Evolutionary conservation across 2,329 filamentous ascomycete species (phyloP), one percentile per base, ranked within the genome.

Genomic region (Gliomastix tumulicola): DNA sequence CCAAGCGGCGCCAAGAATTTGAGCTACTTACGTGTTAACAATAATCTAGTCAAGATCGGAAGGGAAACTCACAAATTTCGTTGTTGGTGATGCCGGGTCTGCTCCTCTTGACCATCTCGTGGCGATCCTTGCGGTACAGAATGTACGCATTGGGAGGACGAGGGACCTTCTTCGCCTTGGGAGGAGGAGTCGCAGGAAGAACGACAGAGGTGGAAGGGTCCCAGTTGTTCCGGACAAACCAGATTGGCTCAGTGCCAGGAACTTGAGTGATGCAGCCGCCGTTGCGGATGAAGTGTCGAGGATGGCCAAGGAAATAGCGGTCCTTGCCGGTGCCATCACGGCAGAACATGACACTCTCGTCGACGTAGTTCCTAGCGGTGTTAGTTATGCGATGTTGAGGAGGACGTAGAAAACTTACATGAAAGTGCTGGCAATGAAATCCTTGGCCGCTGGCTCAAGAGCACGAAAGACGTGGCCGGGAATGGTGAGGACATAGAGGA

Each of bases 111-210:
- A 65, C 44, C 10, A 46, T 30, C 13, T 46, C 46, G 43, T 65
- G 62, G 19, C 55, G 49, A 22, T 63, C 58, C 41, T 59, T 59
- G 42, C 63, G 62, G 34, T 63, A 66, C 15, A 66, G 44, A 27
- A 66, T 65, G 49, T 59, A 66, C 6, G 60, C 59, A 43, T 66
- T 66, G 13, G 60, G 56, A 19, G 63, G 63, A 7, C 62, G 59
- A 16, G 54, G 58, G 33, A 63, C 51, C 41, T 55, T 50, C 21
- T 37, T 23, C 22, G 35, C 32, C 17, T 45, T 46, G 13, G 34
- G 15, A 7, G 38, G 21, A 25, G 47, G 35, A 21, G 25, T 19
- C n/a, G 13, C 30, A 10, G 11, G 12, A 18, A 18, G 4, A 8
- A 36, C 25, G n/a, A 11, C 12, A 30, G 34, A n/a, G 30, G 28